phyloP scores from a whole-genome alignment of 2,329 filamentous ascomycete species.

The Myriosclerotinia scirpicola region DNA sequence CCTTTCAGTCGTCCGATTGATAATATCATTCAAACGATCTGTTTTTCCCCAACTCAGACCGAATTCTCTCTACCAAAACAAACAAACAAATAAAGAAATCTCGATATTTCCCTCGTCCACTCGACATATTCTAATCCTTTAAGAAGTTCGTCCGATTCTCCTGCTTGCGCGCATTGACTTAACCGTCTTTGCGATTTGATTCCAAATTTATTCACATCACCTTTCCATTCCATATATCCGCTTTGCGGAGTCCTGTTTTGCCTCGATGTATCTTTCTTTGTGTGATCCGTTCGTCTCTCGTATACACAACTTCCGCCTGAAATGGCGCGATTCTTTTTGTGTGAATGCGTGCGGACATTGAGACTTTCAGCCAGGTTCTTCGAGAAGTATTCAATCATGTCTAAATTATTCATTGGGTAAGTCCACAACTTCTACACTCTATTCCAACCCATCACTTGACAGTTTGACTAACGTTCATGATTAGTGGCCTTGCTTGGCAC shows the following conservation, averaged over 20 bases:
- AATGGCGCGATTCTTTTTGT: slow-evolving; percentile 38
- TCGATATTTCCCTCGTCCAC: slow-evolving; percentile 7
- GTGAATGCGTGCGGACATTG: slow-evolving; percentile 43
- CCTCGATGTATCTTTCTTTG: slow-evolving; percentile 43
- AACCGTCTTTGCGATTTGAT: slow-evolving; percentile 31
- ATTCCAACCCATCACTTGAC: slow-evolving; percentile 8
- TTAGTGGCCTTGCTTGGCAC: slow-evolving; percentile 95
- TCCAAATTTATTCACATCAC: slow-evolving; percentile 26
- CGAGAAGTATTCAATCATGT: slow-evolving; percentile 59
- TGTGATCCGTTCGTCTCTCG: slow-evolving; percentile 39
- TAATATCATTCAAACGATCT: slow-evolving; percentile 20
- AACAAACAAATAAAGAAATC: slow-evolving; percentile 16
- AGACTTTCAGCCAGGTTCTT: slow-evolving; percentile 42
- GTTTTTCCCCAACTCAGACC: background rate
- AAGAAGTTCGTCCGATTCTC: slow-evolving; percentile 43
- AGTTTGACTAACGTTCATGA: slow-evolving; percentile 19
- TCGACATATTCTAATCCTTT: slow-evolving; percentile 30
- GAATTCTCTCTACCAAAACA: slow-evolving; percentile 1
- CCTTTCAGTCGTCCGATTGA: slow-evolving; percentile 39
- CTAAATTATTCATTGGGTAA: slow-evolving; percentile 94
- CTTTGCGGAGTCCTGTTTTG: slow-evolving; percentile 40
- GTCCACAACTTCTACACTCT: slow-evolving; percentile 39
- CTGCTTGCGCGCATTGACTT: slow-evolving; percentile 41
- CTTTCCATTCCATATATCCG: slow-evolving; percentile 36
- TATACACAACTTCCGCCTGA: slow-evolving; percentile 38